phyloP scores from a whole-genome alignment of 192 early-diverging fungal species.

The Chytriomyces hyalinus region DNA sequence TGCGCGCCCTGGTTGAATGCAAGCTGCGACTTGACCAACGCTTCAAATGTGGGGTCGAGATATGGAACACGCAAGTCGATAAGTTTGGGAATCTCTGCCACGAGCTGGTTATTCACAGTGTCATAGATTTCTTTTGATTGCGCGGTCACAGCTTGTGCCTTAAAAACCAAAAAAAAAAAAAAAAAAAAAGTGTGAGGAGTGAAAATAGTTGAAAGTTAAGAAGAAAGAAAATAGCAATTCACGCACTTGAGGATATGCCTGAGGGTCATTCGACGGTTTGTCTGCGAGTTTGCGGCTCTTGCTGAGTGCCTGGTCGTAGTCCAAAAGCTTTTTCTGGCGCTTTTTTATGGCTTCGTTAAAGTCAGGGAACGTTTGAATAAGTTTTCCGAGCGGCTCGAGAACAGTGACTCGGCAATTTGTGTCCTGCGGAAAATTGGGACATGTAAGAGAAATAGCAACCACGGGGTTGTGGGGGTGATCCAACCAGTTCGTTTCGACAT shows the following conservation, averaged over 20 bases:
- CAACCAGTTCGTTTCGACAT: constrained; percentile 77
- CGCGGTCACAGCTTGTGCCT: constrained; percentile 84
- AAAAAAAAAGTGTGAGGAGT: constrained; percentile 14
- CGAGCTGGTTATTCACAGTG: constrained; percentile 77
- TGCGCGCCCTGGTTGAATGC: constrained; percentile 85
- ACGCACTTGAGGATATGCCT: constrained; percentile 22
- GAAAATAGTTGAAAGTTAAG: neutral
- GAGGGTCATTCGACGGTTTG: constrained; percentile 76
- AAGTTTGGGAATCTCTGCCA: constrained; percentile 87
- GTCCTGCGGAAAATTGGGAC: constrained; percentile 53
- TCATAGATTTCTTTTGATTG: constrained; percentile 80
- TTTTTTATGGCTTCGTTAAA: constrained; percentile 91
- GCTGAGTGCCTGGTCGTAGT: constrained; percentile 80
- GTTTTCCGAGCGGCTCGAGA: constrained; percentile 85
- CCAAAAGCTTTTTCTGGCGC: constrained; percentile 84
- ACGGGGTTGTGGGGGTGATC: neutral
- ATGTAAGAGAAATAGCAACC: neutral
- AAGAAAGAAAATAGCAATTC: neutral
- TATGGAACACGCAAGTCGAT: constrained; percentile 88
- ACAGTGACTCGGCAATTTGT: constrained; percentile 84
- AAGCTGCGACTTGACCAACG: constrained; percentile 92
- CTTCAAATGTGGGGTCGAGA: constrained; percentile 95
- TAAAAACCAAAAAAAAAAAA: constrained; percentile 21
- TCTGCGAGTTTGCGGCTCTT: constrained; percentile 83
- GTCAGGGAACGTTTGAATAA: constrained; percentile 84